These are phyloP conservation scores for Didymella pinodella DNA, from an alignment of 2,329 filamentous ascomycete genomes.

Conservation along the genomic window DNA sequence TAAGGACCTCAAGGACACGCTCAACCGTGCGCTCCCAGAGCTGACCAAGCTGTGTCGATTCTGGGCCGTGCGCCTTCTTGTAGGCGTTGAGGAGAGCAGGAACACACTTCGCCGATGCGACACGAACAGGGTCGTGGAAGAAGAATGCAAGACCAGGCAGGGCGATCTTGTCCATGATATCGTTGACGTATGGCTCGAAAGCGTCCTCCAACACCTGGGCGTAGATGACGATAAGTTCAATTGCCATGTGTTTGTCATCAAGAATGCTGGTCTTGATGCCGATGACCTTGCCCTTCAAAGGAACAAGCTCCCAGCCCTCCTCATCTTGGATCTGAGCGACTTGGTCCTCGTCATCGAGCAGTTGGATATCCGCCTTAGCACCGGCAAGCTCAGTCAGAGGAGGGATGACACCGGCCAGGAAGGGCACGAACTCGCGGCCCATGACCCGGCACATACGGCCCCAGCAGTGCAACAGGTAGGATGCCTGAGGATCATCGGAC, in stretches of 20 bases:
- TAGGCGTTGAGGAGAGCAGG: conserved; percentile 92
- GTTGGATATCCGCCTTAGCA: conserved; percentile 95
- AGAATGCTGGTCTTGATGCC: conserved; percentile 96
- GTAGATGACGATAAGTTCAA: conserved; percentile 96
- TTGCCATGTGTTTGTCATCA: conserved; percentile 99
- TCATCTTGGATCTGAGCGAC: conserved; percentile 92
- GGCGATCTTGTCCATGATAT: conserved; percentile 97
- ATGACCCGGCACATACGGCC: conserved; percentile 97
- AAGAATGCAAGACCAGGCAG: conserved; percentile 95
- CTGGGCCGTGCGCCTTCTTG: conserved; percentile 86
- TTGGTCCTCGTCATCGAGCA: conserved; percentile 94
- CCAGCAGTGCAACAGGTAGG: conserved; percentile 99
- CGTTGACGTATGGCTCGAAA: conserved; percentile 89
- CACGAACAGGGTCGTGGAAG: conserved; percentile 97
- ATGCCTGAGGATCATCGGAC: conserved; percentile 91
- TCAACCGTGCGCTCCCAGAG: conserved; percentile 87
- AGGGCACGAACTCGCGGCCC: conserved; percentile 88
- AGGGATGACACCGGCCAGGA: conserved; percentile 91
- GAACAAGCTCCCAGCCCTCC: conserved; percentile 96
- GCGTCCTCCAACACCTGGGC: conserved; percentile 92
- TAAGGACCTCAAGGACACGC: conserved; percentile 91
- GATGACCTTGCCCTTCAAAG: conserved; percentile 96
- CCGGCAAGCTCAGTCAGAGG: conserved; percentile 89
- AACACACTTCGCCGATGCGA: conserved; percentile 92
- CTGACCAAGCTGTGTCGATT: conserved; percentile 78